Percentiles rank a stretch among this genome's conserved stretches.
Conservation (phyloP, 768 basidiomycete genomes). For the Russula sp. region DNA sequence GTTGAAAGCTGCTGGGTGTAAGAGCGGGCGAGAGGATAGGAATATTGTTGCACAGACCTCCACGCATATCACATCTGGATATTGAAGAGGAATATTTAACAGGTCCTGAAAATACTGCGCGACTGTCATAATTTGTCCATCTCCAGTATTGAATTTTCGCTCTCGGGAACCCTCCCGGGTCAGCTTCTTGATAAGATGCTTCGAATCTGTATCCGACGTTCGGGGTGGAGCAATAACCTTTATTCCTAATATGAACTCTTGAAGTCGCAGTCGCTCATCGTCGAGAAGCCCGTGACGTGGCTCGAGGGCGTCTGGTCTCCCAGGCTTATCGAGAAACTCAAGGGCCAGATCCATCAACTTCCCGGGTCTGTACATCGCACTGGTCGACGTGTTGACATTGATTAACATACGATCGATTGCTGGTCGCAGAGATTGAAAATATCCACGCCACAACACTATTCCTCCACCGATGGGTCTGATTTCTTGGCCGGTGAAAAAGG, state of each 20-base stretch:
- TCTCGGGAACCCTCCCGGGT: conserved; percentile 44
- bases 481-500: conserved; percentile 62
- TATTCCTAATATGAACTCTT: conserved; percentile 49
- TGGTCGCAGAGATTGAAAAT: conserved; percentile 73
- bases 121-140: conserved; percentile 49
- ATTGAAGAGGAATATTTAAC: conserved; percentile 46
- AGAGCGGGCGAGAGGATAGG: neutral
- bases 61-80: conserved; percentile 59
- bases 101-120: conserved; percentile 51
- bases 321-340: conserved; percentile 38
- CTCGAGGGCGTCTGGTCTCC: conserved; percentile 30
- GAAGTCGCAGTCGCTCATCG: conserved; percentile 43
- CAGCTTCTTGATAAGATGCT: conserved; percentile 57
- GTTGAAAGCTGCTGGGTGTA: conserved; percentile 40
- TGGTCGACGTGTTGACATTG: conserved; percentile 73
- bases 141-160: conserved; percentile 46
- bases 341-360: conserved; percentile 49
- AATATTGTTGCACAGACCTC: conserved; percentile 40
- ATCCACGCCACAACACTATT: conserved; percentile 68
- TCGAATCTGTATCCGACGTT: conserved; percentile 11
- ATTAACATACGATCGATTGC: conserved; percentile 53
- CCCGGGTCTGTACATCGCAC: conserved; percentile 65
- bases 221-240: conserved; percentile 37
- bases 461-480: conserved; percentile 50
- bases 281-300: conserved; percentile 38